A percentile compares a stretch with the other conserved stretches of the same genome.
Evolutionary conservation across 2,329 filamentous ascomycete genomes (phyloP).

Genomic region (Fusarium concolor): DNA sequence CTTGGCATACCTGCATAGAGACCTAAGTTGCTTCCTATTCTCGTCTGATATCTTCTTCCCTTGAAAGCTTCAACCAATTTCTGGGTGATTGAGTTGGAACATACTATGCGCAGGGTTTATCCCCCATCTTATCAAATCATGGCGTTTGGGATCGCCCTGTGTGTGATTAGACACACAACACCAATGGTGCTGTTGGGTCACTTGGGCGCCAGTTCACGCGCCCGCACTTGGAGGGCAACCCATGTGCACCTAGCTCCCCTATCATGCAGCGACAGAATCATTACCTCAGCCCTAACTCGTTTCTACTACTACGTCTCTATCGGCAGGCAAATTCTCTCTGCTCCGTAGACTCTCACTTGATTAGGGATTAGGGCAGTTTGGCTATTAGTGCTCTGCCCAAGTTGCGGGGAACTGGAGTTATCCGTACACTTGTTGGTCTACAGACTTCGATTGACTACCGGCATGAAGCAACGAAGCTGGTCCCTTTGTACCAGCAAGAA

Average conservation of each 20-base stretch:
- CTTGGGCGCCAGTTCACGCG: conserved; percentile 38
- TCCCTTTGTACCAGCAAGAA: conserved; percentile 3
- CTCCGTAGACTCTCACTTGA: conserved; percentile 16
- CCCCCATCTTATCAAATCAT: conserved; percentile 14
- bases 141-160: conserved; percentile 26
- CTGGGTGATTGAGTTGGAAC: not conserved
- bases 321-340: conserved; percentile 10
- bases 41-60: not conserved
- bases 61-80: not conserved
- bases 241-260: conserved; percentile 33
- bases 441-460: conserved; percentile 17
- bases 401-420: conserved; percentile 27
- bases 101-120: not conserved
- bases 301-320: conserved; percentile 26
- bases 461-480: conserved; percentile 20
- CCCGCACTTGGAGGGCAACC: conserved; percentile 27
- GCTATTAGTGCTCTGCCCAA: conserved; percentile 11
- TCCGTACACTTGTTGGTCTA: conserved; percentile 10
- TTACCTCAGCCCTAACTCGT: conserved; percentile 43
- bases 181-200: conserved; percentile 32
- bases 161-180: conserved; percentile 23
- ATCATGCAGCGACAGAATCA: conserved; percentile 39
- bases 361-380: conserved; percentile 6
- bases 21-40: not conserved
- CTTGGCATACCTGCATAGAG: conserved; percentile 40